Conservation (phyloP, 2,329 filamentous ascomycete species). For the Fusarium tuaranense region DNA sequence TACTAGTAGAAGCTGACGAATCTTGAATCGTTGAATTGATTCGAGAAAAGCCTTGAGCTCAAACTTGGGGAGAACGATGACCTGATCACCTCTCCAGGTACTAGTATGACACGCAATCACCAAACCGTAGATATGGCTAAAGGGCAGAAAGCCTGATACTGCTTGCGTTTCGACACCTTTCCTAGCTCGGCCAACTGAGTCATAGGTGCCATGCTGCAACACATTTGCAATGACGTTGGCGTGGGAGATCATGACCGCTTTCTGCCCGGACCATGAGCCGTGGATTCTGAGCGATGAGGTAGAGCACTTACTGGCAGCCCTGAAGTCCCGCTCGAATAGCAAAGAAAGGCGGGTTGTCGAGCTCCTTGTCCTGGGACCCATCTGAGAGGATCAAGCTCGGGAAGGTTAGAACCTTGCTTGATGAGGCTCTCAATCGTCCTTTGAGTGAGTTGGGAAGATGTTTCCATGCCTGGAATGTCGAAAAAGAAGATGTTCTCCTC, state of each 20-base stretch:
- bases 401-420: background rate
- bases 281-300: background rate
- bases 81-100: conserved; percentile 67
- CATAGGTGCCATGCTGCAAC: background rate
- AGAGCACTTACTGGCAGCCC: background rate
- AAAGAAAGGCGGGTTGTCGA: background rate
- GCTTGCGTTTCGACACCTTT: background rate
- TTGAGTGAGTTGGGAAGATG: background rate
- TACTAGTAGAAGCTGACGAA: conserved; percentile 70
- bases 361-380: background rate
- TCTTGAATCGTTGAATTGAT: conserved; percentile 75
- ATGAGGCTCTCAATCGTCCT: background rate
- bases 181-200: background rate
- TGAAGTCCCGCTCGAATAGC: background rate
- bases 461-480: background rate
- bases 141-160: conserved; percentile 73
- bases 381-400: background rate
- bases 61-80: conserved; percentile 79
- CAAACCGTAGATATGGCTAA: conserved; percentile 83
- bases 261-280: background rate
- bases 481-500: background rate
- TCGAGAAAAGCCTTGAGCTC: conserved; percentile 72
- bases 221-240: background rate
- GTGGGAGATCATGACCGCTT: background rate
- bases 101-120: conserved; percentile 77